A percentile compares a stretch with the other conserved stretches of the same genome.
Evolutionary conservation across 2,329 filamentous ascomycete genomes (phyloP).

Genomic region (Aspergillus vadensis): DNA sequence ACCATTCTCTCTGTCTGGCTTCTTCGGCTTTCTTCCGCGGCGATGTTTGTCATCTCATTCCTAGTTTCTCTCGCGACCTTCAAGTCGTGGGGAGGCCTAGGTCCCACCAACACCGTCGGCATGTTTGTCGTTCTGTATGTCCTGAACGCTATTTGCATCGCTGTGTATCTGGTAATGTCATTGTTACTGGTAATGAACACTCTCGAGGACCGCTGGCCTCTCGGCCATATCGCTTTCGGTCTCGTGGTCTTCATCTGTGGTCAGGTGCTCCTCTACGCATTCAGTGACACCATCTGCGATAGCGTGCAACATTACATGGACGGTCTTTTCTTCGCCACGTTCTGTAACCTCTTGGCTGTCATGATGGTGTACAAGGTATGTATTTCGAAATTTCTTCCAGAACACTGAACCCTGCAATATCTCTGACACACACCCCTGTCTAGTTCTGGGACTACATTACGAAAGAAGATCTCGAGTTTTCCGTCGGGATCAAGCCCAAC

Average conservation of each 20-base stretch:
- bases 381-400: constrained; percentile 13
- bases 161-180: constrained; percentile 85
- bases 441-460: constrained; percentile 99
- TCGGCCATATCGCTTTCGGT: constrained; percentile 88
- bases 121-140: constrained; percentile 92
- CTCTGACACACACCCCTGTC: background rate
- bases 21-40: constrained; percentile 73
- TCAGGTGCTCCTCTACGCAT: constrained; percentile 89
- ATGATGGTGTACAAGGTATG: constrained; percentile 99
- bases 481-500: constrained; percentile 89
- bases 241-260: constrained; percentile 89
- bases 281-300: constrained; percentile 82
- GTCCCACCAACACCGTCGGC: constrained; percentile 81
- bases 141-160: constrained; percentile 81
- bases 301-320: constrained; percentile 89
- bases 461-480: constrained; percentile 96
- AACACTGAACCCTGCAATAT: constrained; percentile 30
- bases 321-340: constrained; percentile 89
- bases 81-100: constrained; percentile 83
- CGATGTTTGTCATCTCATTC: constrained; percentile 84
- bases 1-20: constrained; percentile 94
- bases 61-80: constrained; percentile 89
- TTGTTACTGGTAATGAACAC: constrained; percentile 85
- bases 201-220: constrained; percentile 90
- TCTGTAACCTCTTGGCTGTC: constrained; percentile 88